Percentiles rank a stretch among this genome's conserved stretches.
phyloP scores from a whole-genome alignment of 306 rosid genomes.

The Prunus davidiana region DNA sequence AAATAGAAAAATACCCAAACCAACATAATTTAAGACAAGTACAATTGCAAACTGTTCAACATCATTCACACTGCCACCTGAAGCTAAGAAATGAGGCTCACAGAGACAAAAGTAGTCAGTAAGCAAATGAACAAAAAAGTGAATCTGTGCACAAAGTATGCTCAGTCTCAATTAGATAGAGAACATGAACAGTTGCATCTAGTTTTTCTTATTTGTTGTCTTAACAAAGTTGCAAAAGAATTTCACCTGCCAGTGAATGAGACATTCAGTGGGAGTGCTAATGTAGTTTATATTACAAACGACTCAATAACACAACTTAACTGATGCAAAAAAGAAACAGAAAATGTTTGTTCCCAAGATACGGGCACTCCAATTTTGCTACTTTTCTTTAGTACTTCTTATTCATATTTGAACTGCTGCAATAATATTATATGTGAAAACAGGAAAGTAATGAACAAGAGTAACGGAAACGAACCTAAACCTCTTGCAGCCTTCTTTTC shows the following conservation, averaged over 20 bases:
- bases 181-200: neutral
- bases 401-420: neutral
- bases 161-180: too few species aligned
- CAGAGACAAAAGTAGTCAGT: neutral
- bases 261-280: neutral
- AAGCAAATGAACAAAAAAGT: neutral
- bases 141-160: too few species aligned
- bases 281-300: too few species aligned
- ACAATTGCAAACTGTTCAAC: neutral
- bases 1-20: neutral
- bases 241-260: neutral
- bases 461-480: slow-evolving; percentile 57
- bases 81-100: neutral
- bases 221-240: neutral
- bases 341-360: neutral
- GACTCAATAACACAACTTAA: too few species aligned
- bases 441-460: slow-evolving; percentile 3
- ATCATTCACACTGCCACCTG: neutral
- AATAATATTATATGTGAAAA: neutral
- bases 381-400: too few species aligned
- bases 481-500: slow-evolving; percentile 99
- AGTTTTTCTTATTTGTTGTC: neutral
- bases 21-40: neutral
- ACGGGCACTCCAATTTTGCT: neutral
- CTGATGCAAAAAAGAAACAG: neutral